A percentile compares a stretch with the other conserved stretches of the same genome.
Conservation (phyloP, 208 protist genomes). For the Acanthamoeba castellanii region DNA sequence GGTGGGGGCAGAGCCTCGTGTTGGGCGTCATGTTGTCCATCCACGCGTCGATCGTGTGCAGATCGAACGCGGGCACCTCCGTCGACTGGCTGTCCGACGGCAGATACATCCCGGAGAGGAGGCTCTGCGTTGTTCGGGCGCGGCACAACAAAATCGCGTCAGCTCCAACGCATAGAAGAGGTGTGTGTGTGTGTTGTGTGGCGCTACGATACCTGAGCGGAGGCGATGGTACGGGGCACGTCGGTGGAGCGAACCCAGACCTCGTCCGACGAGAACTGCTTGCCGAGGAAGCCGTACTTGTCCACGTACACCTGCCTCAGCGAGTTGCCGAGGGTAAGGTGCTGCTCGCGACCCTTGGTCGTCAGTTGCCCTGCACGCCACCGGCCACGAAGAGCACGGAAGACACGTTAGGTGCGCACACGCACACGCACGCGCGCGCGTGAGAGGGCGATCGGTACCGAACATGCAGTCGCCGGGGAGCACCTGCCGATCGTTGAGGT, state of each 20-base stretch:
- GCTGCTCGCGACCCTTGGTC: constrained; percentile 14
- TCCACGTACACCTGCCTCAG: constrained; percentile 24
- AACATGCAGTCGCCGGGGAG: constrained; percentile 40
- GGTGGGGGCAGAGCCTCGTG: background rate
- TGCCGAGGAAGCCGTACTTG: constrained; percentile 10
- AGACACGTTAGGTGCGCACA: background rate
- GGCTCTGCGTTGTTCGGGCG: background rate
- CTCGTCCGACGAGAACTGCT: background rate
- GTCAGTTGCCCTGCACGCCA: constrained; percentile 15
- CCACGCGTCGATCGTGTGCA: background rate
- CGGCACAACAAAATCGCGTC: too few species aligned
- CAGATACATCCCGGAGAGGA: background rate
- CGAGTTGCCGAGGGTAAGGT: background rate
- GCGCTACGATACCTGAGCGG: background rate
- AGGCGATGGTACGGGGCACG: constrained; percentile 23
- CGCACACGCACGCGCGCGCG: too few species aligned
- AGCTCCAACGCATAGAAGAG: too few species aligned
- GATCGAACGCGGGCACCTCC: constrained; percentile 1
- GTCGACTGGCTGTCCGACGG: background rate
- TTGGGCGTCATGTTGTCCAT: constrained; percentile 28
- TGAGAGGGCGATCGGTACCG: background rate
- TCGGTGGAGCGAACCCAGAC: constrained; percentile 2
- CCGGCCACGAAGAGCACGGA: background rate
- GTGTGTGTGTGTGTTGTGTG: too few species aligned
- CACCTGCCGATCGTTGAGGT: background rate